Base-by-base conservation (phyloP, 2,329 filamentous ascomycete species). In the Pestalotiopsis sp. region DNA sequence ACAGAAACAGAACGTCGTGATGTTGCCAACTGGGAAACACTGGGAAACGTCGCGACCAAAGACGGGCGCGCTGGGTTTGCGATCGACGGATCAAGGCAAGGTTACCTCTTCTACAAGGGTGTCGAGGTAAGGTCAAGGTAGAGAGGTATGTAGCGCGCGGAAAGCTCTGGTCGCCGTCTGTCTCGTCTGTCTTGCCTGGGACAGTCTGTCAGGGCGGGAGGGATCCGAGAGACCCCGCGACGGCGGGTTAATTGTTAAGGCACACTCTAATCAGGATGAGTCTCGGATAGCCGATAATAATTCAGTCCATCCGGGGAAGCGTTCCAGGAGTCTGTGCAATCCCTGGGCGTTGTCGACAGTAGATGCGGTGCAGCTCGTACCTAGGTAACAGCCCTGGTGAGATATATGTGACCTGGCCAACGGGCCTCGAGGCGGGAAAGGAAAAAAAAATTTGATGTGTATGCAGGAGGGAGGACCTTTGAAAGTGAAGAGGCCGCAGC, bases 101-200 rank as follows among this genome's bases (percentile, higher is more conserved):
- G 65, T 62, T 66, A 57, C 58, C 64, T 66, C 64, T 52, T n/a
- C 20, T 52, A 22, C 64, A 66, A 66, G 64, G 64, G 64, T 66
- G 56, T 58, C 26, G 26, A 61, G n/a, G 26, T 38, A 61, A 30
- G 56, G 56, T 58, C 22, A 22, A 35, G 56, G 56, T 20, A 10
- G 17, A 10, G 17, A 22, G 56, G 24, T 20, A 61, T 14, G 56
- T 26, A 26, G 63, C 63, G 63, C 52, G 63, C 63, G 63, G 63
- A 65, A 58, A 64, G 61, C 22, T 57, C 57, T 44, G 61, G 44
- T 65, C 38, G 20, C 44, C 44, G 44, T 20, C 44, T 52, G 44
- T 52, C 44, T 52, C 44, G 44, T 26, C 57, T 61, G 26, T 61
- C 58, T 61, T 17, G 56, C 22, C 56, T 58, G 56, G 56, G 56